Evolutionary conservation across 495 filamentous ascomycete genomes (phyloP).

Genomic region (Annulohypoxylon moriforme): DNA sequence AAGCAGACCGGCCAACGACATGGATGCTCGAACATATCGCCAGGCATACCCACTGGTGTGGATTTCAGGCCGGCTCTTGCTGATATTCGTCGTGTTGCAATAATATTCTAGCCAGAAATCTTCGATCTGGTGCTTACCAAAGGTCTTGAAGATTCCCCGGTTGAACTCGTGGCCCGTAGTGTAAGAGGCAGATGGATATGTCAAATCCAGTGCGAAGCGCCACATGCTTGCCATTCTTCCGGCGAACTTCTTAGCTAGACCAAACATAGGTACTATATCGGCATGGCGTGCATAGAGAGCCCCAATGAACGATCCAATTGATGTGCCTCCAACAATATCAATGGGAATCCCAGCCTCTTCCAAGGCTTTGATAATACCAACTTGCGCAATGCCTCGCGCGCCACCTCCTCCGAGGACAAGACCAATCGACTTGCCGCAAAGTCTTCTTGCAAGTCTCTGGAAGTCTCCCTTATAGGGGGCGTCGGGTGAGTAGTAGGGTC

Average conservation of each 20-base stretch:
- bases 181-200: conserved; percentile 94
- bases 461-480: conserved; percentile 97
- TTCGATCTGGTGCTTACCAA: conserved; percentile 95
- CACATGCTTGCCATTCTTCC: conserved; percentile 97
- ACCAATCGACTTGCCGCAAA: conserved; percentile 95
- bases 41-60: conserved; percentile 96
- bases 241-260: conserved; percentile 94
- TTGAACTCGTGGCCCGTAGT: conserved; percentile 99
- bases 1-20: conserved; percentile 92
- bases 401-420: conserved; percentile 94
- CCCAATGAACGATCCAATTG: conserved; percentile 97
- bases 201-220: conserved; percentile 94
- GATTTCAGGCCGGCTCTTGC: conserved; percentile 85
- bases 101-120: conserved; percentile 99
- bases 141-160: conserved; percentile 98
- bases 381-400: conserved; percentile 87
- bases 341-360: conserved; percentile 98
- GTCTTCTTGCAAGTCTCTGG: conserved; percentile 86
- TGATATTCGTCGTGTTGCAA: conserved; percentile 99
- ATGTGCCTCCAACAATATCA: conserved; percentile 95
- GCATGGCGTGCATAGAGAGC: conserved; percentile 95
- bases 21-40: conserved; percentile 94
- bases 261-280: conserved; percentile 96
- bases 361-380: conserved; percentile 93
- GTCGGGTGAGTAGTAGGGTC: conserved; percentile 89